These are phyloP conservation scores for Pholiota molesta DNA, from an alignment of 768 basidiomycete genomes.

Conservation along the genomic window DNA sequence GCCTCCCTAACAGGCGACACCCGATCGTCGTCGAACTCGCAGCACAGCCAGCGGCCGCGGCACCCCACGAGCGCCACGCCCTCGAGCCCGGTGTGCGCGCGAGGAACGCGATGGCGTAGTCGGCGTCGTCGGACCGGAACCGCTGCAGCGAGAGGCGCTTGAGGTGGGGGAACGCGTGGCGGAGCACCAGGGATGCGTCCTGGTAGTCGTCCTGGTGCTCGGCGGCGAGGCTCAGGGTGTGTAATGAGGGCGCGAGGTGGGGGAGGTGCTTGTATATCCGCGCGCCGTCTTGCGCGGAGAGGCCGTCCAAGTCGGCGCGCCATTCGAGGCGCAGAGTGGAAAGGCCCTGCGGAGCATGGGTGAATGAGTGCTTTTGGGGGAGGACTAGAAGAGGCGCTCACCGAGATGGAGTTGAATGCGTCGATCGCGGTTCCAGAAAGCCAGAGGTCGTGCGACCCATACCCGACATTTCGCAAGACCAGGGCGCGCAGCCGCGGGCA, in stretches of 20 bases:
- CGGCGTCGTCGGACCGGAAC: neutral
- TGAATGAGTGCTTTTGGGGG: too few species aligned
- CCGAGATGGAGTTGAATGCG: neutral
- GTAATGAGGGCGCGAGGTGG: neutral
- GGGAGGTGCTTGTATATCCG: neutral
- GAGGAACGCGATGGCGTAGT: neutral
- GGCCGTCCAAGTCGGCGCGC: neutral
- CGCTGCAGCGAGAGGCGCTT: neutral
- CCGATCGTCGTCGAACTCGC: too few species aligned
- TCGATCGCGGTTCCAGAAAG: neutral
- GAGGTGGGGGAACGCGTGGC: neutral
- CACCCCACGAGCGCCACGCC: neutral
- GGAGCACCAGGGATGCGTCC: neutral
- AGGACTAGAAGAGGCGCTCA: neutral
- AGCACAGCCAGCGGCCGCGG: neutral
- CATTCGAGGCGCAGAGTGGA: neutral
- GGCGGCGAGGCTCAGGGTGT: neutral
- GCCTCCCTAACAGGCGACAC: too few species aligned
- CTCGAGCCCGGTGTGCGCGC: neutral
- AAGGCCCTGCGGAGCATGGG: neutral
- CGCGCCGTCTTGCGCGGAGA: neutral
- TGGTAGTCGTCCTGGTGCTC: neutral
- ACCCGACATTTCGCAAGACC: neutral
- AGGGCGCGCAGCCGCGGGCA: neutral
- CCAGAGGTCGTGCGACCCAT: too few species aligned